These are phyloP conservation scores for Kodamaea leandrae DNA, from an alignment of 805 yeast species.

Conservation along the genomic window DNA sequence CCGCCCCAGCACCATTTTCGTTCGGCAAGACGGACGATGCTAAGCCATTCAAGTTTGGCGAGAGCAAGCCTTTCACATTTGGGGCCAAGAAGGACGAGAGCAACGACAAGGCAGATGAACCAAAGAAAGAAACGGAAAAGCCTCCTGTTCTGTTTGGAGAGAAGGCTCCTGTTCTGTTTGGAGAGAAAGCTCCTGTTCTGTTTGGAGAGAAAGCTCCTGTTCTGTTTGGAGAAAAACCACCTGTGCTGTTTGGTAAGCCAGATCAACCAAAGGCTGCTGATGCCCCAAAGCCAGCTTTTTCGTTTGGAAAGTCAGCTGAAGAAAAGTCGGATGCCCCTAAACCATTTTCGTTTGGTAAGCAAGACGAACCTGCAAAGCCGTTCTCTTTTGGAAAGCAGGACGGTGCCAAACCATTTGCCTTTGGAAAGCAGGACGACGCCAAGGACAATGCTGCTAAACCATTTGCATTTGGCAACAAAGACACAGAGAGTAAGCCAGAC, in stretches of 20 bases:
- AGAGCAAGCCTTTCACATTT: no score
- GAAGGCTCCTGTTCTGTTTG: no score
- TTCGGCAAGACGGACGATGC: constrained; percentile 19
- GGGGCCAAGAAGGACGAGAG: constrained; percentile 11
- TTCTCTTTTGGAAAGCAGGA: constrained; percentile 35
- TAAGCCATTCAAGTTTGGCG: constrained; percentile 3
- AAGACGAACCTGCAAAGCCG: constrained; percentile 6
- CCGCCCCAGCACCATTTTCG: constrained; percentile 36
- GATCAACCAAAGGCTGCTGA: constrained; percentile 13
- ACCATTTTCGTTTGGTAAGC: constrained; percentile 9
- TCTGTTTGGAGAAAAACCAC: no score
- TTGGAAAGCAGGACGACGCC: constrained; percentile 13
- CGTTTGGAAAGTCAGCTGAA: no score
- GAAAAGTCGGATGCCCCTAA: no score
- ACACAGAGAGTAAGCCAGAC: constrained; percentile 14
- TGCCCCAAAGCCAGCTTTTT: no score
- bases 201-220: no score
- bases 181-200: no score
- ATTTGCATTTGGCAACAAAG: constrained; percentile 27
- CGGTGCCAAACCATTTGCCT: not conserved
- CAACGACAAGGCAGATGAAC: constrained; percentile 15
- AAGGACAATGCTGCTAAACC: constrained; percentile 16
- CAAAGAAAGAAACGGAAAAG: constrained; percentile 24
- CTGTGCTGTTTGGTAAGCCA: no score
- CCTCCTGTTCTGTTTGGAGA: no score